Base-by-base conservation (phyloP, 164 flowering plant species). In the Platanus orientalis region DNA sequence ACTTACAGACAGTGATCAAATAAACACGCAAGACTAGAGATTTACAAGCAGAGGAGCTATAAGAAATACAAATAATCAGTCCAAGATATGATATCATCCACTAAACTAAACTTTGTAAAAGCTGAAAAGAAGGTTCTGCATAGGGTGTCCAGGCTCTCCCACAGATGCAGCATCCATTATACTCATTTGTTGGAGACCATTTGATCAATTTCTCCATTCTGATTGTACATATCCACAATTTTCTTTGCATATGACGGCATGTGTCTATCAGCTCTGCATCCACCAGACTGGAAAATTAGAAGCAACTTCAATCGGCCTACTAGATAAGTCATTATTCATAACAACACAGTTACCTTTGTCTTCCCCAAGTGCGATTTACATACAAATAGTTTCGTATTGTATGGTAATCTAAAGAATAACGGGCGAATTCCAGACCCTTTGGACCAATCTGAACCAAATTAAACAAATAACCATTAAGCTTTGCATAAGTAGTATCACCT, bases 401-500 rank as follows among this genome's bases (percentile, higher is more conserved):
- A 63, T 94, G 98, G 78, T 94, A 94, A 65, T 93, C 97, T 25
- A 94, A 78, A 1, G 98, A 94, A 73, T 94, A 94, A 13, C 96
- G 91, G 13, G 97, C 98, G 65, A 94, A 94, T 72, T 94, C 98
- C 36, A 94, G 80, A 62, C 98, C 98, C 69, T 89, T 94, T 14
- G 98, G 97, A 24, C 98, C 98, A 84, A 94, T 70, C 98, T 94
- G 78, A 58, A 63, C 51, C 34, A 62, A 58, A 54, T 30, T 39
- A 74, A 51, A 32, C 17, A 63, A 47, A 57, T 39, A 20, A 63
- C 45, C 30, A 62, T 68, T 34, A 61, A 44, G 39, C 30, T 12
- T 32, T 16, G 1, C 9, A n/a, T n/a, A 21, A 71, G 58, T n/a
- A 7, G 30, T 14, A 7, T 40, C 11, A 61, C 11, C 28, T 52